Conservation (phyloP, 139 green algal genomes). For the Chlorella vulgaris region DNA sequence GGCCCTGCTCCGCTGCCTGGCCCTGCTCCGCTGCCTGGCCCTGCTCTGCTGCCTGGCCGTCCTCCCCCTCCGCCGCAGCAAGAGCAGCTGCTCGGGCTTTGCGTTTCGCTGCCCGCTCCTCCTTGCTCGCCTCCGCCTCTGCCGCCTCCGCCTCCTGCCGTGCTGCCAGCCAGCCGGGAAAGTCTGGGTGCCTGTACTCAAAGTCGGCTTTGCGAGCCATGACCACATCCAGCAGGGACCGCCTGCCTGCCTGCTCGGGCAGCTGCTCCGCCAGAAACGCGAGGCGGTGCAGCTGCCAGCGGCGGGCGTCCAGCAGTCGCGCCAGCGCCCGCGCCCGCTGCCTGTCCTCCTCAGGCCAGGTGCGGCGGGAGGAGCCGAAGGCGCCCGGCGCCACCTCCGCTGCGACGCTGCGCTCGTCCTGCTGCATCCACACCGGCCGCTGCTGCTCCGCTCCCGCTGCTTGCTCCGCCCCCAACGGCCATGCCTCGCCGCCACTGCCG, state of each 20-base stretch:
- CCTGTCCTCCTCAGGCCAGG: neutral
- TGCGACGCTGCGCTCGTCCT: neutral
- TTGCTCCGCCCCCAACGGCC: neutral
- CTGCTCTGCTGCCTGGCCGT: neutral
- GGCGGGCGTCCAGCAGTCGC: slow-evolving; percentile 5
- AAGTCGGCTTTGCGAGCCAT: neutral
- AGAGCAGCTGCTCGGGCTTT: neutral
- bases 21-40: neutral
- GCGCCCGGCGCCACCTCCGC: neutral
- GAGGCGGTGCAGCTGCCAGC: slow-evolving; percentile 18
- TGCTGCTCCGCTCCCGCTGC: neutral
- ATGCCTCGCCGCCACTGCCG: neutral
- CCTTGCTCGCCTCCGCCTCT: neutral
- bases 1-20: neutral
- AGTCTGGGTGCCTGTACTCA: neutral
- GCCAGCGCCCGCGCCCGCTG: slow-evolving; percentile 1
- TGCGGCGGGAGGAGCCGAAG: neutral
- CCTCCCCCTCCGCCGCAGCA: neutral
- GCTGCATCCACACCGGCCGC: neutral
- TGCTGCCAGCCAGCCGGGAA: neutral
- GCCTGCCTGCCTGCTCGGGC: neutral
- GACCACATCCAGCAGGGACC: neutral
- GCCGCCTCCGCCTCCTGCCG: neutral
- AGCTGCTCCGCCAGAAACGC: neutral
- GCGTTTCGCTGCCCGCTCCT: neutral